Base-by-base conservation (phyloP, 768 basidiomycete genomes). In the Clavaria fumosa region DNA sequence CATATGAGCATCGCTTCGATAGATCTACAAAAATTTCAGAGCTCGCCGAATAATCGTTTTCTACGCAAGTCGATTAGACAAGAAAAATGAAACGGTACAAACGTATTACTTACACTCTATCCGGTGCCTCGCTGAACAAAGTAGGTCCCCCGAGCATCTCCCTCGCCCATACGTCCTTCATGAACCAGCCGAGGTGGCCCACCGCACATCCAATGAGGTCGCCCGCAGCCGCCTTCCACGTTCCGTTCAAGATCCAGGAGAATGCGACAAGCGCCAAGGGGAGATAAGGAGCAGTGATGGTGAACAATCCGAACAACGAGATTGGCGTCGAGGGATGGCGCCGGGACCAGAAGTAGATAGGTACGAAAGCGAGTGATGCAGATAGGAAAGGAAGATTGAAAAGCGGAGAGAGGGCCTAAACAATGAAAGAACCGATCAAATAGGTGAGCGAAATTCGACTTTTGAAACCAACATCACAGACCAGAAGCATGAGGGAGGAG, bases 311-410 rank as follows among this genome's bases (percentile, higher is more conserved):
- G 48, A 99, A 95, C 11, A 99, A 72, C 2, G 88, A 91, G 41
- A 99, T 89, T n/a, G 88, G 86, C 3, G 89, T 86, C 3, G 80
- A 75, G 3, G 93, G 90, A 53, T 99, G 93, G 15, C 90, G 70
- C 37, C 93, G 66, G 12, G 90, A 89, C 95, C 95, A 99, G 42
- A 97, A 66, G 55, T 99, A 99, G 27, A 96, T 95, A 3, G 93
- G 82, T 2, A 93, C 85, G 51, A 93, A 95, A 1, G 90, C 89
- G 21, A 93, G 70, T 0, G 89, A 78, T 0, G 88, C 84, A 4
- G 90, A 91, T 31, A 96, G 76, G 63, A 95, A 93, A 0, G 90
- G 89, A 11, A 91, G 71, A 45, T 86, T 89, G 51, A 95, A 76
- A 7, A 91, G 66, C 0, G 89, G 88, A 0, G 90, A 89, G 4